Evolutionary conservation across 2,329 filamentous ascomycete species (phyloP), one percentile per base, ranked within the genome.

Genomic region (Diaporthe caulivora): DNA sequence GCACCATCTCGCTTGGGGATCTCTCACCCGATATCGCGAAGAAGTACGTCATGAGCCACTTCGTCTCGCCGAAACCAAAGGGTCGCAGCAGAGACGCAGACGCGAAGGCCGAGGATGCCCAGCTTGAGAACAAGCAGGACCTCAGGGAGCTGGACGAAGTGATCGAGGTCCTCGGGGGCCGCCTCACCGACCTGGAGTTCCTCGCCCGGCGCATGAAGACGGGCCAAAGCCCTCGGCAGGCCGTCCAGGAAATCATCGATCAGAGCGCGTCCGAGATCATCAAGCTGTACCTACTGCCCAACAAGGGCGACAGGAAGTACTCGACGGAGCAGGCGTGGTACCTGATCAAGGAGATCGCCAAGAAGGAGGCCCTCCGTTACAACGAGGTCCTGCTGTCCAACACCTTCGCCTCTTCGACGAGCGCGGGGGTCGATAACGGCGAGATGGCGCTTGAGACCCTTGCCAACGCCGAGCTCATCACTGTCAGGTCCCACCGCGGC

Each of bases 181-280:
- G 97, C 4, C 88, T 99, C n/a, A 98, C 95, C 0, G 97, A 99
- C 80, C 91, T 99, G 26, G 96, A 98, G 80, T 97, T 97, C 80
- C 90, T 99, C 55, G 93, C 95, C n/a, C 91, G 96, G 47, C 90
- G 97, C 24, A 93, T 99, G 78, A 94, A 95, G 83, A 91, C 93
- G 0, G 96, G 97, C 21, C 95, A 98, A 81, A 93, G 89, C 2
- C 97, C 97, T 0, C 89, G 88, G 76, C 88, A 93, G 77, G 97
- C 97, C 3, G 92, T 98, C 2, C 87, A 91, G 29, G 95, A 98
- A 76, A 98, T 99, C 75, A 93, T 98, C 70, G 92, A 94, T 71
- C 95, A 98, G 80, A 93, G 93, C 24, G 94, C 95, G 0, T 94
- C 94, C 0, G 97, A 98, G 80, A 95, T 98, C 62, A 85, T 98